Evolutionary conservation across 2,329 filamentous ascomycete species (phyloP), one percentile per base, ranked within the genome.

Genomic region (Albifimbria verrucaria): DNA sequence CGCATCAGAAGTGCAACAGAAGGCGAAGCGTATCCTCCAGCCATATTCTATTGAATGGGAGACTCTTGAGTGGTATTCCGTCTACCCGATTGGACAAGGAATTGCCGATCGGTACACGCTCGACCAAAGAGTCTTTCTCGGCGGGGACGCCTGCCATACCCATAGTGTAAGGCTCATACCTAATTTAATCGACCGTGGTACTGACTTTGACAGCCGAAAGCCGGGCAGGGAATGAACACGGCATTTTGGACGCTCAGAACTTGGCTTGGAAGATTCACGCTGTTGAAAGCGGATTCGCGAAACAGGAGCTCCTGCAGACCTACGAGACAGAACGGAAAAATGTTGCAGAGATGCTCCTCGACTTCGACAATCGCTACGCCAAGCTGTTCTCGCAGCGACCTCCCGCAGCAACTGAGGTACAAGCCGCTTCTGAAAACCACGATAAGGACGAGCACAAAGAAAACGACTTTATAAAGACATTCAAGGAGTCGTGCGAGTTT

Each of bases 241-340:
- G 87, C 87, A 3, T 90, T 91, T 76, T 89, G 49, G 88, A 93
- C 60, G 91, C 91, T 1, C 83, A 91, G 55, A 97, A 97, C 69
- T 78, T 97, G 41, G 92, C 92, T 7, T 97, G 92, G 92, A 97
- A 97, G 76, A 89, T 97, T 49, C 92, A 96, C 67, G 86, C 89
- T 32, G 93, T 97, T 10, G 92, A 96, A 67, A 79, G 81, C 23
- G 91, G 91, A 12, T 90, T 96, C 60, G 90, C 91, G 1, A 74
- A 85, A 25, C 87, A 89, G 55, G 82, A 83, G 3, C 78, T 94
- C 18, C 80, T 97, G 49, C 82, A 86, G 56, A 94, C 92, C 0
- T 97, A 97, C 68, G 90, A 97, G 72, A 79, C 81, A 2, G 92
- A 97, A 72, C 87, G 92, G 53, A 92, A 90, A 67, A 79, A 88